A percentile compares a stretch with the other conserved stretches of the same genome.
Conservation (phyloP, 2,329 filamentous ascomycete genomes). For the Orbilia ellipsospora region DNA sequence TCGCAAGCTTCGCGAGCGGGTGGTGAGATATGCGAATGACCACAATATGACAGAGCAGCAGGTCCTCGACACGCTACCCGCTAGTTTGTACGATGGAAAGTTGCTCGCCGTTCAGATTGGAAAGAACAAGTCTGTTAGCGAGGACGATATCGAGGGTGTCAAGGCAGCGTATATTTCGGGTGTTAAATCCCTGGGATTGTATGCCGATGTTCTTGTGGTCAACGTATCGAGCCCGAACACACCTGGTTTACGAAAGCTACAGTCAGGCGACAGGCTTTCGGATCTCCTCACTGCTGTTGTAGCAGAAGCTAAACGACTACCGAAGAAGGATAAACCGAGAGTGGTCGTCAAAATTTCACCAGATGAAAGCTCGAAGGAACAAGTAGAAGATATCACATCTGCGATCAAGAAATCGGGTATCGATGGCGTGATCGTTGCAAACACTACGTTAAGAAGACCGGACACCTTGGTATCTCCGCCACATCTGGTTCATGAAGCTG, state of each 20-base stretch:
- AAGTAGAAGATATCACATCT: slow-evolving; percentile 87
- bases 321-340: slow-evolving; percentile 77
- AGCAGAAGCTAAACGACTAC: slow-evolving; percentile 73
- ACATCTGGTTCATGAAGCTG: slow-evolving; percentile 76
- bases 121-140: slow-evolving; percentile 94
- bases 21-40: slow-evolving; percentile 79
- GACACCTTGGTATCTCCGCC: slow-evolving; percentile 74
- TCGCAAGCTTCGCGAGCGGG: slow-evolving; percentile 77
- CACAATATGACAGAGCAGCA: slow-evolving; percentile 76
- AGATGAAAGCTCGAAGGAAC: slow-evolving; percentile 86
- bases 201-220: slow-evolving; percentile 95
- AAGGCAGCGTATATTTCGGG: slow-evolving; percentile 86
- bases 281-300: slow-evolving; percentile 85
- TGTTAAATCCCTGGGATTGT: slow-evolving; percentile 81
- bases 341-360: slow-evolving; percentile 99
- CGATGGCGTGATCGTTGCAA: slow-evolving; percentile 95
- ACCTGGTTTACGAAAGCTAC: slow-evolving; percentile 85
- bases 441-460: slow-evolving; percentile 88
- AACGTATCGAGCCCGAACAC: slow-evolving; percentile 98
- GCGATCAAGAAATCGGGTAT: slow-evolving; percentile 86
- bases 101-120: slow-evolving; percentile 91
- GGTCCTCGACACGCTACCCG: slow-evolving; percentile 84
- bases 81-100: slow-evolving; percentile 77
- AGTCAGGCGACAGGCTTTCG: slow-evolving; percentile 84
- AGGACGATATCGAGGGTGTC: slow-evolving; percentile 84